These are phyloP conservation scores for Apophysomyces variabilis DNA, from an alignment of 371 early-diverging fungal genomes.

Conservation along the genomic window DNA sequence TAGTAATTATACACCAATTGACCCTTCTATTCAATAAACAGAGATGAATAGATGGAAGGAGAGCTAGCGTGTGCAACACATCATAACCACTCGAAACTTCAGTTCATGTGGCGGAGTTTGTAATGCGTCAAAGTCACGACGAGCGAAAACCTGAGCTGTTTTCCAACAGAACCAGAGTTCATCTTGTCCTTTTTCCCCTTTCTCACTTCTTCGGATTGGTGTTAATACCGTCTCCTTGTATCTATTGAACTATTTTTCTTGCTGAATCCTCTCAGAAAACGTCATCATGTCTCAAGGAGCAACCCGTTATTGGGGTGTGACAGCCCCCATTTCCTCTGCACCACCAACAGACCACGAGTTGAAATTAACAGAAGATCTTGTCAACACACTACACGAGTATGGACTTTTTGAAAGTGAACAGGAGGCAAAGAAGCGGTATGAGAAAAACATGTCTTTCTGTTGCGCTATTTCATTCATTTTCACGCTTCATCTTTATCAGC, in stretches of 20 bases:
- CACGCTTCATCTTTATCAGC: constrained; percentile 46
- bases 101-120: not conserved
- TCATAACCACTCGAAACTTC: not conserved
- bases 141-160: constrained; percentile 6
- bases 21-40: not conserved
- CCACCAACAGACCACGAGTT: constrained; percentile 63
- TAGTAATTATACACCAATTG: no score
- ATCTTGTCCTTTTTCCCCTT: constrained; percentile 6
- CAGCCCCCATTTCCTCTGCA: constrained; percentile 59
- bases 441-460: not conserved
- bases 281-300: constrained; percentile 29
- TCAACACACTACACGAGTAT: constrained; percentile 64
- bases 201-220: not conserved
- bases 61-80: not conserved
- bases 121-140: constrained; percentile 9
- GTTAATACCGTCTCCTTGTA: not conserved
- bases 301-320: constrained; percentile 59
- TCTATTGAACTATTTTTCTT: constrained; percentile 3
- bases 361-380: constrained; percentile 63
- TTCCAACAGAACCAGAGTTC: constrained; percentile 10
- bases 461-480: not conserved
- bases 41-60: not conserved
- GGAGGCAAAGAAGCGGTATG: constrained; percentile 56
- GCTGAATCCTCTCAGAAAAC: constrained; percentile 3
- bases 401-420: constrained; percentile 82